Base-by-base conservation (phyloP, 148 eudicot species). In the Gaultheria prostrata region DNA sequence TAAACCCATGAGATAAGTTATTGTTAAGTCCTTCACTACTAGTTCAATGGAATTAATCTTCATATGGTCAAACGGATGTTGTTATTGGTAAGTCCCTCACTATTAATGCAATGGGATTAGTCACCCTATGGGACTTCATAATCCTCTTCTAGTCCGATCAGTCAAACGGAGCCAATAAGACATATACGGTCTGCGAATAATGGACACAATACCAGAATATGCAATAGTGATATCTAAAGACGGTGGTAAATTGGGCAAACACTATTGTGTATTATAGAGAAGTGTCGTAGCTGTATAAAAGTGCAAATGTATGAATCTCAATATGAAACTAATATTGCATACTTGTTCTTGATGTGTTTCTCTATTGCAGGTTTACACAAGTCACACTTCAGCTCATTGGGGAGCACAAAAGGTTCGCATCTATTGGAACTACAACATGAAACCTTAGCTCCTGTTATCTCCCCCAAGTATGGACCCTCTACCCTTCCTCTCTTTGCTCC, bases 401-500 rank as follows among this genome's bases (percentile, higher is more conserved):
- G 45, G 54, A 56, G 46, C 49, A 49, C 24, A 30, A 32, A 8
- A 18, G 69, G 82, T 77, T 18, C 65, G 1, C 39, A 32, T 53
- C 5, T 49, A 12, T 20, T 82, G 35, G 72, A 57, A 82, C 7
- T 77, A 39, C 4, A 77, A 30, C 70, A n/a, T 6, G 76, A 84
- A 43, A 45, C 69, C 14, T 43, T 59, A 28, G 46, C 63, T 24
- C 73, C 86, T 17, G 61, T 18, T 51, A 78, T 45, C 56, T 83
- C 82, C 39, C 39, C 81, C 88, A 63, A 45, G 17, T 59, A 20
- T 56, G 61, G 84, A 80, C 26, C 84, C 82, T 78, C 89, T 50
- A 69, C 85, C 87, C 6, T 48, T 82, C 89, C 89, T 21, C 79
- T 72, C 33, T 21, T 65, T 65, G 89, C 89, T 65, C 87, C 89